Percentiles rank a stretch among this genome's conserved stretches.
Evolutionary conservation across 140 eudicot species (phyloP).

Genomic region (Bidens hawaiensis): DNA sequence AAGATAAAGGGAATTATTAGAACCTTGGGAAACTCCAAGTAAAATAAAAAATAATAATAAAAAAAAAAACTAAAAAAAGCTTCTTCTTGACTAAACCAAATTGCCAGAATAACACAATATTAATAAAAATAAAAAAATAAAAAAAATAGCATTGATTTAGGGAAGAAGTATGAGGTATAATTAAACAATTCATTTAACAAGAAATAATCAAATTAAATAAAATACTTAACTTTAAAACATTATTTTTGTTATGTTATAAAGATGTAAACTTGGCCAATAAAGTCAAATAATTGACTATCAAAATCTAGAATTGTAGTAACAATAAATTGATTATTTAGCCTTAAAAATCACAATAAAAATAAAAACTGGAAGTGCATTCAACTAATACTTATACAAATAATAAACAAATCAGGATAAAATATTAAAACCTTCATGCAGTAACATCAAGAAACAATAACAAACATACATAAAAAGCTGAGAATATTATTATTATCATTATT

Average conservation of each 20-base stretch:
- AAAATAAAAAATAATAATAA: conserved; percentile 9
- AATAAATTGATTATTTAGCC: not conserved
- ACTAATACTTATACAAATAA: not conserved
- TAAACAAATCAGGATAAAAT: not conserved
- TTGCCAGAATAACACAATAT: conserved; percentile 6
- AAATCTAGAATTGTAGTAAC: not conserved
- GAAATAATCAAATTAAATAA: not conserved
- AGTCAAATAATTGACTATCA: not conserved
- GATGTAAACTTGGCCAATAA: not conserved
- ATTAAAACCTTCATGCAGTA: conserved; percentile 9
- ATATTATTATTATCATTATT: too few species aligned
- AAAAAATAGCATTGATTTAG: not conserved
- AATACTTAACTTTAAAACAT: conserved; percentile 3
- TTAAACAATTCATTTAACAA: not conserved
- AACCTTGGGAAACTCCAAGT: conserved; percentile 36
- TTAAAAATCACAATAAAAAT: not conserved
- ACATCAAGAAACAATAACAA: not conserved
- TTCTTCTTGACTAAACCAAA: conserved; percentile 38
- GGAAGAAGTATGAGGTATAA: not conserved
- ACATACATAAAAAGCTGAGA: not conserved
- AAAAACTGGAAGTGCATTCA: not conserved
- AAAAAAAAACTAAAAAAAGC: conserved; percentile 16
- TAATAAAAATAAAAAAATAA: not conserved
- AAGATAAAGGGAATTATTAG: conserved; percentile 24
- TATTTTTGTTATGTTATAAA: not conserved